phyloP scores from a whole-genome alignment of 805 yeast species.

The Kodamaea hsintzibuensis region DNA sequence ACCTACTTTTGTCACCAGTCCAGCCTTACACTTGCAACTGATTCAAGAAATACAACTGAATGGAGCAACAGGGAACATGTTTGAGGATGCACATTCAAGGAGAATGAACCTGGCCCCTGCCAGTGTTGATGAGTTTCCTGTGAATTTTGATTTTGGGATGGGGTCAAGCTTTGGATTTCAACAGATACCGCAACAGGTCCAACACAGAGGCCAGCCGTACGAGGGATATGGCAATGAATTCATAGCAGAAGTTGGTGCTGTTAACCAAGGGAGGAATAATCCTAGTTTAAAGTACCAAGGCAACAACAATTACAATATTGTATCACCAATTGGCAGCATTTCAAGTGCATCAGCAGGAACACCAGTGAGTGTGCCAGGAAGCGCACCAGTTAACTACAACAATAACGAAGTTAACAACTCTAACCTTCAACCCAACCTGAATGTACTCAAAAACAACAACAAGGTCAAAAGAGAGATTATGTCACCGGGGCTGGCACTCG shows the following conservation, averaged over 20 bases:
- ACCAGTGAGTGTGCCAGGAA: not conserved
- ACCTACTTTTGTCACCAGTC: not conserved
- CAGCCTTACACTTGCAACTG: not conserved
- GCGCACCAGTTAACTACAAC: not conserved
- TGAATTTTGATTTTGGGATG: conserved; percentile 26
- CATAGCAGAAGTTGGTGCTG: conserved; percentile 4
- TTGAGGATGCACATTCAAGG: not conserved
- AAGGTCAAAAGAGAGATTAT: not conserved
- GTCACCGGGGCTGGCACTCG: not conserved
- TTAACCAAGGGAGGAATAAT: not conserved
- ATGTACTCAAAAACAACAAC: not conserved
- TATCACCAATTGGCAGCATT: not conserved
- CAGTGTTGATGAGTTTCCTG: conserved; percentile 16
- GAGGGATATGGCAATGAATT: conserved; percentile 2
- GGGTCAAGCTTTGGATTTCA: conserved; percentile 1
- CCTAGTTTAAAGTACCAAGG: not conserved
- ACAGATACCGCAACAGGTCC: not conserved
- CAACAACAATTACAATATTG: not conserved
- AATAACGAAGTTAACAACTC: not conserved
- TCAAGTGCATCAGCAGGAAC: not conserved
- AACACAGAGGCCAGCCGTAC: not conserved
- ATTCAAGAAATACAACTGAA: not conserved
- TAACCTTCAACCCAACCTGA: not conserved
- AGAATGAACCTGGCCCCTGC: conserved; percentile 2
- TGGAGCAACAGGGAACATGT: not conserved